phyloP scores from a whole-genome alignment of 345 rosid species.

The Sisymbrium altissimum region DNA sequence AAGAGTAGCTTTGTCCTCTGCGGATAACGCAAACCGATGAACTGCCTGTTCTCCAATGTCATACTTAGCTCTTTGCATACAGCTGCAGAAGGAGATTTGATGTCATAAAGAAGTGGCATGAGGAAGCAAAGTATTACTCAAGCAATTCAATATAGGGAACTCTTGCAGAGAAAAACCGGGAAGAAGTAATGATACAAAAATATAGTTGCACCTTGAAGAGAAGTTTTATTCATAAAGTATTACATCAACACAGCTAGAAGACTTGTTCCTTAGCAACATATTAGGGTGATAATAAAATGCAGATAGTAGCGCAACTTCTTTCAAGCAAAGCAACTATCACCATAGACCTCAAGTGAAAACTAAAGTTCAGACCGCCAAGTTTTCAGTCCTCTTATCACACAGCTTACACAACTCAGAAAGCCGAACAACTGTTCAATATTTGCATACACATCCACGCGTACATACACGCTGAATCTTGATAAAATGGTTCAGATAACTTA shows the following conservation, averaged over 20 bases:
- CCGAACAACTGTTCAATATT: not conserved
- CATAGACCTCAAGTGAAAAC: conserved; percentile 1
- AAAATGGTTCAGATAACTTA: not conserved
- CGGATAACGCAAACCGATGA: conserved; percentile 86
- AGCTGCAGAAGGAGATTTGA: conserved; percentile 49
- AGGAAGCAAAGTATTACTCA: not conserved
- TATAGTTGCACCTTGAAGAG: not conserved
- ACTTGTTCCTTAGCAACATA: not conserved
- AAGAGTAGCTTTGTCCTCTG: conserved; percentile 94
- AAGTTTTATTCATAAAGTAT: not conserved
- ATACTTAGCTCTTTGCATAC: conserved; percentile 93
- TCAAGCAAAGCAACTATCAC: not conserved
- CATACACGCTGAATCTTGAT: not conserved
- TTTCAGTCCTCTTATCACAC: not conserved
- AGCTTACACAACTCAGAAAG: not conserved
- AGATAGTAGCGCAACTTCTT: conserved; percentile 6
- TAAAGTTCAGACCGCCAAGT: not conserved
- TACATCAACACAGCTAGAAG: not conserved
- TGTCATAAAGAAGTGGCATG: not conserved
- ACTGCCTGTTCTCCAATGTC: conserved; percentile 96
- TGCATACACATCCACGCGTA: not conserved
- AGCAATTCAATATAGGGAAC: not conserved
- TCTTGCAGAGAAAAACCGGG: not conserved
- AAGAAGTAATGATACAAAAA: conserved; percentile 9
- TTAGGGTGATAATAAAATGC: not conserved